phyloP scores from a whole-genome alignment of 1,284 basidiomycete genomes.

The Cryptococcus jaspeensis region DNA sequence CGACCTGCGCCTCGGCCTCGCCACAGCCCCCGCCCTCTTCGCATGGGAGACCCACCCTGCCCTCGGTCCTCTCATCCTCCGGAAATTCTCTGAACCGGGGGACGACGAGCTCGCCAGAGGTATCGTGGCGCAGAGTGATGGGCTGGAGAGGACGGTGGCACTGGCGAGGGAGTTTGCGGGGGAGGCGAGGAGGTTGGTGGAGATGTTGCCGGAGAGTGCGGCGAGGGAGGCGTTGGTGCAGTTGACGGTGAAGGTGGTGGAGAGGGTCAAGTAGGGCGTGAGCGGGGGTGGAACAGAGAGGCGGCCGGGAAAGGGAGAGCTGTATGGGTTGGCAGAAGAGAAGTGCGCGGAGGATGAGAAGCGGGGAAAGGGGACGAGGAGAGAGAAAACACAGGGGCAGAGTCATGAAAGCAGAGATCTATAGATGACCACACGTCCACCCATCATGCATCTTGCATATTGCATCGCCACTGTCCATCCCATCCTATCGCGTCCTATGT shows the following conservation, averaged over 20 bases:
- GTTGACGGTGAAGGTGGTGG: conserved; percentile 52
- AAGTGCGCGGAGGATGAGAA: too few relatives aligned
- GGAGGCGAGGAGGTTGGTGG: conserved; percentile 70
- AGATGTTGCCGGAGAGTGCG: conserved; percentile 75
- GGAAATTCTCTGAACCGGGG: conserved; percentile 77
- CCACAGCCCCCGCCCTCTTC: conserved; percentile 90
- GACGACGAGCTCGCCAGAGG: conserved; percentile 80
- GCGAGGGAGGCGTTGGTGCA: conserved; percentile 66
- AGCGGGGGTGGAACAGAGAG: too few relatives aligned
- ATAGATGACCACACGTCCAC: too few relatives aligned
- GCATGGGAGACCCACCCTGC: conserved; percentile 84
- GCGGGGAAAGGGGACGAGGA: too few relatives aligned
- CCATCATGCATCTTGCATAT: too few relatives aligned
- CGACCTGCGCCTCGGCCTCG: conserved; percentile 80
- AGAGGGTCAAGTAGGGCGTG: conserved; percentile 47
- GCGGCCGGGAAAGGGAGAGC: too few relatives aligned
- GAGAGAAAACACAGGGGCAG: too few relatives aligned
- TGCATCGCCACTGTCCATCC: too few relatives aligned
- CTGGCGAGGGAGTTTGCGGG: conserved; percentile 76
- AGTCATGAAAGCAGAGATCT: too few relatives aligned
- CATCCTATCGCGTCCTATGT: too few relatives aligned
- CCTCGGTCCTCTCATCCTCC: conserved; percentile 75
- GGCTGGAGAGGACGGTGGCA: conserved; percentile 72
- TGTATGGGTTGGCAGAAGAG: background rate
- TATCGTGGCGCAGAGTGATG: conserved; percentile 70